phyloP scores from a whole-genome alignment of 2,329 filamentous ascomycete species.

The Tolypocladium amazonense region DNA sequence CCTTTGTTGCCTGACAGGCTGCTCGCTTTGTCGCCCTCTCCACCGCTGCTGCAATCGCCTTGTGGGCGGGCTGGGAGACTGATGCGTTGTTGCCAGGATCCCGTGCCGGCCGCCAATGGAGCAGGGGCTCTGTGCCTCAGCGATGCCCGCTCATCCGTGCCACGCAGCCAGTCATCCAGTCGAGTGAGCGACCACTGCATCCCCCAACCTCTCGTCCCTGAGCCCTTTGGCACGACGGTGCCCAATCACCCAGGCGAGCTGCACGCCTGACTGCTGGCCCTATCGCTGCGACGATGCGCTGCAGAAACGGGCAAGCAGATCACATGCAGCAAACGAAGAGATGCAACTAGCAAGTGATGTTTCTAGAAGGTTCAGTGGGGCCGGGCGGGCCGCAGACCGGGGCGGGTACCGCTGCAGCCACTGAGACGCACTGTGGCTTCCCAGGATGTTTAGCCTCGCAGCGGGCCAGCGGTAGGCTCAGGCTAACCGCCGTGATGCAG shows the following conservation, averaged over 20 bases:
- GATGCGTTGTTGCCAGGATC: not conserved
- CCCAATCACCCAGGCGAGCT: not conserved
- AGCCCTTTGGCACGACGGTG: not conserved
- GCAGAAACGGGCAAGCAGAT: not conserved
- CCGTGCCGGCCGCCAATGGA: not conserved
- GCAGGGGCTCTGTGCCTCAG: not conserved
- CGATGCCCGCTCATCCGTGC: not conserved
- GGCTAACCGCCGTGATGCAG: not conserved
- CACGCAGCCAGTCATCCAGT: not conserved
- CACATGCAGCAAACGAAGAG: conserved; percentile 11
- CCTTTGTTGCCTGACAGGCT: not conserved
- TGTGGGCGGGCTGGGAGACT: not conserved
- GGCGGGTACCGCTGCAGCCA: not conserved
- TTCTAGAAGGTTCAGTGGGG: conserved; percentile 38
- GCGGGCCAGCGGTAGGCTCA: not conserved
- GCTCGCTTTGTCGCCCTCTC: not conserved
- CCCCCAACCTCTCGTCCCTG: not conserved
- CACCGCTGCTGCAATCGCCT: not conserved
- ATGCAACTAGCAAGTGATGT: conserved; percentile 22
- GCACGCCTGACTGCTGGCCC: not conserved
- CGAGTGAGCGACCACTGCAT: not conserved
- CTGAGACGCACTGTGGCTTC: not conserved
- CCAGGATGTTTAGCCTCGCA: not conserved
- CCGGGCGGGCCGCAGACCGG: conserved; percentile 1
- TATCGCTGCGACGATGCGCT: not conserved